A percentile compares a stretch with the other conserved stretches of the same genome.
Conservation (phyloP, 306 rosid genomes). For the Hippophae tibetana region DNA sequence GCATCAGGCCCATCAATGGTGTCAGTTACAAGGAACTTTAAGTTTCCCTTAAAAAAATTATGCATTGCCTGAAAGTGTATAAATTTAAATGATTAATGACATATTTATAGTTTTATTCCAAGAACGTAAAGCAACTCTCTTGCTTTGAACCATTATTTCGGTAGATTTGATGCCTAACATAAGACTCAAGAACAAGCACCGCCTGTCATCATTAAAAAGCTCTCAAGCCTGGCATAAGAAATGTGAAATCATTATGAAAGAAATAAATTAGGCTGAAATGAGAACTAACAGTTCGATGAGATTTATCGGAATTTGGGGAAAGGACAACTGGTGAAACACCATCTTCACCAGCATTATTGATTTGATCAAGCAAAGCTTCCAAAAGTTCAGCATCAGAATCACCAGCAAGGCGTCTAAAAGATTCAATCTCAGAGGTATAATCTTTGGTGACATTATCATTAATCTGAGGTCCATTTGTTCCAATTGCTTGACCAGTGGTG, state of each 20-base stretch:
- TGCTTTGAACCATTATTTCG: not conserved
- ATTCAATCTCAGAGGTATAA: conserved; percentile 60
- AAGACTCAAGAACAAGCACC: conserved; percentile 7
- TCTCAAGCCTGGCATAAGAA: not conserved
- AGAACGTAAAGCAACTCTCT: not conserved
- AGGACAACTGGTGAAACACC: conserved; percentile 48
- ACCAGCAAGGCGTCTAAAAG: conserved; percentile 66
- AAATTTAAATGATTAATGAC: conserved; percentile 11
- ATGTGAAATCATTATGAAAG: not conserved
- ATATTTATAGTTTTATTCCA: not conserved
- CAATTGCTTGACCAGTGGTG: conserved; percentile 30
- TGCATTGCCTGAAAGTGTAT: conserved; percentile 61
- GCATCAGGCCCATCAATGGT: conserved; percentile 82
- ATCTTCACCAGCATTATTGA: conserved; percentile 45
- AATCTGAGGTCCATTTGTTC: conserved; percentile 29
- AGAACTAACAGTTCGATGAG: conserved; percentile 72
- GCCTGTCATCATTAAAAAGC: not conserved
- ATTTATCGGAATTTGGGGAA: conserved; percentile 67
- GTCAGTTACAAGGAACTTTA: conserved; percentile 83
- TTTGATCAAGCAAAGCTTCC: conserved; percentile 50
- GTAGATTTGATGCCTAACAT: not conserved
- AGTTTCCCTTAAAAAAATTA: conserved; percentile 72
- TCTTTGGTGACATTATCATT: conserved; percentile 23
- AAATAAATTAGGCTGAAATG: not conserved
- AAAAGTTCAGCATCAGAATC: conserved; percentile 43